A percentile compares a stretch with the other conserved stretches of the same genome.
phyloP scores from a whole-genome alignment of 495 filamentous ascomycete species.

The Chaetomium fimeti region DNA sequence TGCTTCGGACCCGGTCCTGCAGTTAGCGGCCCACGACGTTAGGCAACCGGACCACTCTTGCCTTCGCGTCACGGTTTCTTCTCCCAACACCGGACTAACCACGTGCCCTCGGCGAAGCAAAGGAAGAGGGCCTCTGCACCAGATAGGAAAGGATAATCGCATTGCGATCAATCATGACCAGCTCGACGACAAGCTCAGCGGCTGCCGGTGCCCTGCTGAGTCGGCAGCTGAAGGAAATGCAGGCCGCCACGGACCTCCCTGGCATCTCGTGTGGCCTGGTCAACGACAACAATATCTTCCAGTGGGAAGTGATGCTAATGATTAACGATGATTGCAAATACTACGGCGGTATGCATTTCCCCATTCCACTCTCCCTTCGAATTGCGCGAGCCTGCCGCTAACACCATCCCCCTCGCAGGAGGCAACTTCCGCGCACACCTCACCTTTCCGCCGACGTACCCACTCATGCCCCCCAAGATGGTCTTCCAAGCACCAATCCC shows the following conservation, averaged over 20 bases:
- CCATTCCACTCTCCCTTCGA: neutral
- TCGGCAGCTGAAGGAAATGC: conserved; percentile 90
- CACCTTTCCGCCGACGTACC: conserved; percentile 78
- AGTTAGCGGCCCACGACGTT: too few relatives aligned
- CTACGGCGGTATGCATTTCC: conserved; percentile 68
- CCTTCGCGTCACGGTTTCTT: neutral
- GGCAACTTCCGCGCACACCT: conserved; percentile 85
- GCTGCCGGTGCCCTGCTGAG: conserved; percentile 71
- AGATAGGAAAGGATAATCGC: neutral
- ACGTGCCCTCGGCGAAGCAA: neutral
- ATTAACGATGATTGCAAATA: conserved; percentile 94
- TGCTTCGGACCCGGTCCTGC: neutral
- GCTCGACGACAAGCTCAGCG: conserved; percentile 33
- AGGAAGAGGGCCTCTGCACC: neutral
- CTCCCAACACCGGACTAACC: too few relatives aligned
- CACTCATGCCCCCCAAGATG: conserved; percentile 85
- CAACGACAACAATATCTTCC: conserved; percentile 83
- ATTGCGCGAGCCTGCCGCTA: neutral
- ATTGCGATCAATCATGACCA: conserved; percentile 27
- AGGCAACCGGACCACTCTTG: neutral
- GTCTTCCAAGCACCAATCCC: conserved; percentile 80
- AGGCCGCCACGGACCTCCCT: conserved; percentile 83
- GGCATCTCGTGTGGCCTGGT: conserved; percentile 92
- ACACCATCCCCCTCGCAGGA: conserved; percentile 50
- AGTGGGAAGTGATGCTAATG: conserved; percentile 99